Conservation (phyloP, 495 filamentous ascomycete genomes). For the Staphylotrichum tortipilum region DNA sequence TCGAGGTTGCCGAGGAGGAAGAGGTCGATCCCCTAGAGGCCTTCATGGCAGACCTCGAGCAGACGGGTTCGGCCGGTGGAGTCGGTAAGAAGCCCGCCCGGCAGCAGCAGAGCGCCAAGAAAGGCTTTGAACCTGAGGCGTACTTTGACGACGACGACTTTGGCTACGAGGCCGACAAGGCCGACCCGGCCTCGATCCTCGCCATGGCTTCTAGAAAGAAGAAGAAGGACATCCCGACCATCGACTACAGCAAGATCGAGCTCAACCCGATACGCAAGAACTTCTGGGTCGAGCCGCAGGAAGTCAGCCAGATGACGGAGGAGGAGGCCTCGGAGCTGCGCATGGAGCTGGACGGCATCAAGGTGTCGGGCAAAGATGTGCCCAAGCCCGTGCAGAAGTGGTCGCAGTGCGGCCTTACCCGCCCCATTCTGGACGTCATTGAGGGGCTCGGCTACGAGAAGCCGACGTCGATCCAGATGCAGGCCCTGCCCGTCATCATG, state of each 20-base stretch:
- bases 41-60: constrained; percentile 76
- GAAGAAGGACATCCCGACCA: constrained; percentile 86
- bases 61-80: constrained; percentile 15
- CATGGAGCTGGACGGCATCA: constrained; percentile 87
- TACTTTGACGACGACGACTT: constrained; percentile 79
- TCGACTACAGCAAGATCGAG: constrained; percentile 77
- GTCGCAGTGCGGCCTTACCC: constrained; percentile 86
- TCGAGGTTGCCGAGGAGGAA: constrained; percentile 67
- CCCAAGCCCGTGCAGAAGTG: constrained; percentile 93
- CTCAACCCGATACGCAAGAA: constrained; percentile 83
- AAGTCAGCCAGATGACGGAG: constrained; percentile 76
- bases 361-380: constrained; percentile 73
- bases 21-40: constrained; percentile 90
- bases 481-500: constrained; percentile 92
- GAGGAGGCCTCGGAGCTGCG: constrained; percentile 75
- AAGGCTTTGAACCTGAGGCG: constrained; percentile 62
- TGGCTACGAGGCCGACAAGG: constrained; percentile 62
- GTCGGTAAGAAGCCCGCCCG: constrained; percentile 34
- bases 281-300: constrained; percentile 86
- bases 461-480: constrained; percentile 88
- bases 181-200: constrained; percentile 70
- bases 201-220: constrained; percentile 86
- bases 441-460: constrained; percentile 73
- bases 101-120: constrained; percentile 26
- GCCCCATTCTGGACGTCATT: constrained; percentile 83